Percentiles rank a stretch among this genome's conserved stretches.
These are phyloP conservation scores for Babesia ovata DNA, from an alignment of 169 alveolate species.

Conservation along the genomic window DNA sequence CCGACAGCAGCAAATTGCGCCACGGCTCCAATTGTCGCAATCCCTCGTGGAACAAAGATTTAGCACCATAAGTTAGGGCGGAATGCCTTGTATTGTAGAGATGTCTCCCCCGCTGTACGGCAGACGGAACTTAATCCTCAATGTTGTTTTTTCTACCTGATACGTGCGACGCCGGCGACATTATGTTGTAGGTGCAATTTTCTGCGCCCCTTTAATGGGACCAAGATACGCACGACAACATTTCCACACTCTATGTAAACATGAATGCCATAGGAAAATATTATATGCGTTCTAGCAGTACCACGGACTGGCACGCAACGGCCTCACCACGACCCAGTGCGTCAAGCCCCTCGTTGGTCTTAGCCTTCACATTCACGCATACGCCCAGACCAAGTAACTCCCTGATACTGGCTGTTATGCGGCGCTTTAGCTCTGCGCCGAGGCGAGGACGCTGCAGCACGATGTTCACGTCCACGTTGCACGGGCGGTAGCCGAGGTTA, in stretches of 20 bases:
- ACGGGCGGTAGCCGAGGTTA: constrained; percentile 37
- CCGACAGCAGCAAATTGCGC: constrained; percentile 50
- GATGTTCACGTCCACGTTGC: constrained; percentile 49
- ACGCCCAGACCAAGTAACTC: constrained; percentile 37
- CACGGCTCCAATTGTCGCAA: not conserved
- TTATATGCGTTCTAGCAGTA: constrained; percentile 20
- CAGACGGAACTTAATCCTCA: too few relatives aligned
- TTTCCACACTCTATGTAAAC: too few relatives aligned
- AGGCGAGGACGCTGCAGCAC: constrained; percentile 50
- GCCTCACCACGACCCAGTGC: constrained; percentile 62
- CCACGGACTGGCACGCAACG: constrained; percentile 66
- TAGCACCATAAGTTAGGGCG: not conserved
- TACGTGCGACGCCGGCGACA: too few relatives aligned
- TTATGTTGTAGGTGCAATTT: too few relatives aligned
- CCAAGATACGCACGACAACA: too few relatives aligned
- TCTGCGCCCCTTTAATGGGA: too few relatives aligned
- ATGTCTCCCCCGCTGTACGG: too few relatives aligned
- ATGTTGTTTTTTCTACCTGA: too few relatives aligned
- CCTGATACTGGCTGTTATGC: constrained; percentile 8
- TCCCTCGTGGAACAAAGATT: not conserved
- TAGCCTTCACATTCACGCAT: constrained; percentile 62
- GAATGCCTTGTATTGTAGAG: not conserved
- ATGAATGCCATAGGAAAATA: not conserved
- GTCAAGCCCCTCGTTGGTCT: constrained; percentile 70
- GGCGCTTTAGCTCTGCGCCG: constrained; percentile 23